These are phyloP conservation scores for Ceratobasidium sp. DNA, from an alignment of 1,284 basidiomycete species.

Conservation along the genomic window DNA sequence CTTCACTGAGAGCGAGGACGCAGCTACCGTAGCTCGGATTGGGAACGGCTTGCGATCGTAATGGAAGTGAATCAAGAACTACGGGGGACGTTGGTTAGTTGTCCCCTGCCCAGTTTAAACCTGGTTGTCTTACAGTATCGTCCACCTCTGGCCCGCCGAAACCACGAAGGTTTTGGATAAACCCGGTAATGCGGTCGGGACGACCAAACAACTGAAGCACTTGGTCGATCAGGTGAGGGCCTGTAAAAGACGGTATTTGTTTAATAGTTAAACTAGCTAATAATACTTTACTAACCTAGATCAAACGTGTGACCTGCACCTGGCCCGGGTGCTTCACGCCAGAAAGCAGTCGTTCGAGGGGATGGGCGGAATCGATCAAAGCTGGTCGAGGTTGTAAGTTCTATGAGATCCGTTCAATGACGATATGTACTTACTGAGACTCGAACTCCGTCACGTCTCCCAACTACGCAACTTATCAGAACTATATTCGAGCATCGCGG, in stretches of 20 bases:
- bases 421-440: constrained; percentile 67
- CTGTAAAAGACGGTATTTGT: background rate
- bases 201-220: constrained; percentile 81
- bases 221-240: constrained; percentile 73
- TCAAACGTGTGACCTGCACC: constrained; percentile 61
- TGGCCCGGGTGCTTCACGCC: constrained; percentile 61
- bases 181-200: constrained; percentile 76
- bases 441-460: constrained; percentile 81
- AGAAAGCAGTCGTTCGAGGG: constrained; percentile 69
- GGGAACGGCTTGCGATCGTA: constrained; percentile 37
- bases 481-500: constrained; percentile 52
- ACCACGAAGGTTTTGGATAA: constrained; percentile 76
- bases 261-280: background rate
- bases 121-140: constrained; percentile 67
- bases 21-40: constrained; percentile 35
- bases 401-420: background rate
- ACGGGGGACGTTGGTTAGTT: background rate
- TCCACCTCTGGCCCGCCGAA: constrained; percentile 72
- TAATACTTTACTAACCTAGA: constrained; percentile 55
- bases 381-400: constrained; percentile 60
- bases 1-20: constrained; percentile 45
- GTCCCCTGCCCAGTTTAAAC: background rate
- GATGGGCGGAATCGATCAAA: constrained; percentile 82
- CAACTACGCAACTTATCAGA: constrained; percentile 59
- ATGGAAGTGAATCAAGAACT: constrained; percentile 13